These are phyloP conservation scores for Colletotrichum sp. DNA, from an alignment of 2,329 filamentous ascomycete species.

Conservation along the genomic window DNA sequence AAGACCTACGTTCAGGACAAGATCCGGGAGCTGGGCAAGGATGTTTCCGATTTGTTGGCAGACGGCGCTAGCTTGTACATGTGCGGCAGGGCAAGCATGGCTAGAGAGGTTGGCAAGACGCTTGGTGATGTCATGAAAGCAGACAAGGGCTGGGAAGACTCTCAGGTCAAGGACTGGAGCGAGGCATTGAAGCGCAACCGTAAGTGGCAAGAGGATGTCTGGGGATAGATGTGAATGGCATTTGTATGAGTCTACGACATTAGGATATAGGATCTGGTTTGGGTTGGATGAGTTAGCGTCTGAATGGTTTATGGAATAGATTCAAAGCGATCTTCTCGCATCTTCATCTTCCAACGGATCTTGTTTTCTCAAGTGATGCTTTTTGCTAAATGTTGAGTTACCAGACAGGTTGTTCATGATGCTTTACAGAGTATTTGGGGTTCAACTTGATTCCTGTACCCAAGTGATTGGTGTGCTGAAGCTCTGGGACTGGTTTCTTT, in stretches of 20 bases:
- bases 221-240: constrained; percentile 36
- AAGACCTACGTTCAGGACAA: constrained; percentile 42
- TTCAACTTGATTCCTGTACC: background rate
- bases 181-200: constrained; percentile 51
- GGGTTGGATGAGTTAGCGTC: background rate
- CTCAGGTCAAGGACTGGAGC: constrained; percentile 47
- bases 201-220: constrained; percentile 61
- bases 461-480: background rate
- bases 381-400: background rate
- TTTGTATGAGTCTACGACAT: constrained; percentile 25
- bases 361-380: background rate
- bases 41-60: constrained; percentile 33
- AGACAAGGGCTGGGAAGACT: constrained; percentile 40
- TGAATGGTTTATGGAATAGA: background rate
- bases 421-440: background rate
- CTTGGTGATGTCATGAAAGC: constrained; percentile 39
- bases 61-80: constrained; percentile 43
- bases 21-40: constrained; percentile 32
- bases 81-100: constrained; percentile 45
- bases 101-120: constrained; percentile 45
- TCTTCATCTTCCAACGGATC: background rate
- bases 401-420: background rate
- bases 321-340: background rate
- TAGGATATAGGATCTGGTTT: background rate
- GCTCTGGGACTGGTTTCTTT: background rate